These are phyloP conservation scores for Xylariaceae sp. DNA, from an alignment of 2,329 filamentous ascomycete species.

Conservation along the genomic window DNA sequence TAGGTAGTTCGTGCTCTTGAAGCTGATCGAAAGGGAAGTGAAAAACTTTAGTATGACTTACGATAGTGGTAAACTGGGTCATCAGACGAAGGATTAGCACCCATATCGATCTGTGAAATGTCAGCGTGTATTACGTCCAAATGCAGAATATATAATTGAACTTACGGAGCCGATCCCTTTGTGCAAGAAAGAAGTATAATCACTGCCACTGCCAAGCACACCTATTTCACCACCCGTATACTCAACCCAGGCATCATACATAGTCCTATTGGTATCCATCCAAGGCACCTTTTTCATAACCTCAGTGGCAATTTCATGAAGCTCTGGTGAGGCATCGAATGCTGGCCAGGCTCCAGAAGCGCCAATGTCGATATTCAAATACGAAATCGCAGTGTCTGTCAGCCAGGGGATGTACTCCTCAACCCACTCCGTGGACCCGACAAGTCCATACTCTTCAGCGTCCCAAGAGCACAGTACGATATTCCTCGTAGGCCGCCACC, in stretches of 20 bases:
- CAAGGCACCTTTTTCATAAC: slow-evolving; percentile 66
- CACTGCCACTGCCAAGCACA: slow-evolving; percentile 69
- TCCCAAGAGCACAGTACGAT: slow-evolving; percentile 78
- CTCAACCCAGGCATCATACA: slow-evolving; percentile 50
- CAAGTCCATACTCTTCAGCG: slow-evolving; percentile 77
- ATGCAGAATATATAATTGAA: slow-evolving; percentile 35
- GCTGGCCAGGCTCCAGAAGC: slow-evolving; percentile 61
- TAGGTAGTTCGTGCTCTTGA: not conserved
- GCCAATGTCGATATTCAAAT: slow-evolving; percentile 81
- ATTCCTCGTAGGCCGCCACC: slow-evolving; percentile 81
- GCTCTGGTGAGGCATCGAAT: slow-evolving; percentile 67
- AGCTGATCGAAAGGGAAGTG: not conserved
- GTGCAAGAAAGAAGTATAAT: slow-evolving; percentile 72
- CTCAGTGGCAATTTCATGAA: slow-evolving; percentile 69
- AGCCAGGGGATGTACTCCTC: slow-evolving; percentile 84
- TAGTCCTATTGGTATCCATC: slow-evolving; percentile 52
- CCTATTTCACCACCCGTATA: slow-evolving; percentile 54
- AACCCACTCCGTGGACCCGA: slow-evolving; percentile 87
- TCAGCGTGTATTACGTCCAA: slow-evolving; percentile 39
- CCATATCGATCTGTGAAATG: slow-evolving; percentile 59
- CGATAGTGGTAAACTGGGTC: slow-evolving; percentile 78
- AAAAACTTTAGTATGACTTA: slow-evolving; percentile 32
- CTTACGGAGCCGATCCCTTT: slow-evolving; percentile 49
- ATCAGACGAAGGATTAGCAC: slow-evolving; percentile 50
- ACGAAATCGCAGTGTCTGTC: slow-evolving; percentile 71